Evolutionary conservation across 192 early-diverging fungal genomes (phyloP).

Genomic region (Coemansia sp.): DNA sequence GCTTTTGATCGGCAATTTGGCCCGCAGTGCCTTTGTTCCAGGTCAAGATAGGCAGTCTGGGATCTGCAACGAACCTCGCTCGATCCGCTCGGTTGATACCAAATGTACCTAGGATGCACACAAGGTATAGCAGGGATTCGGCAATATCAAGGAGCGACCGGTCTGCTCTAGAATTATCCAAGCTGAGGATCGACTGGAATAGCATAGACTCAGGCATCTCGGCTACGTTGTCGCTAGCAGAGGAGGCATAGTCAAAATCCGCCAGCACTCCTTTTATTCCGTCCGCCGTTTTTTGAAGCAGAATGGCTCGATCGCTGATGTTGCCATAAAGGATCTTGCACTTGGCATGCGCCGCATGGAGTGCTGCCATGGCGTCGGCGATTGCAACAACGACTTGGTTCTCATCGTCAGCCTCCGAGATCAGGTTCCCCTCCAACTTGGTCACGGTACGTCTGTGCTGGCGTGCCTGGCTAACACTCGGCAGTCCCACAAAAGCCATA

Average conservation of each 20-base stretch:
- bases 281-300: neutral
- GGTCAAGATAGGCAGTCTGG: neutral
- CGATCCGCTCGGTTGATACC: neutral
- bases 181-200: conserved; percentile 16
- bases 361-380: conserved; percentile 17
- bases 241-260: conserved; percentile 16
- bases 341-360: neutral
- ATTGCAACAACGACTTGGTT: conserved; percentile 20
- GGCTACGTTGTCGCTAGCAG: neutral
- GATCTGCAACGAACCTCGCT: neutral
- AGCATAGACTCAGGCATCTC: neutral
- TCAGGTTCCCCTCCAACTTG: no score
- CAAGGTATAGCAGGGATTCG: conserved; percentile 17
- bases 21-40: neutral
- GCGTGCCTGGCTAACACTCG: no score
- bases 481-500: no score
- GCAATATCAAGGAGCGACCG: conserved; percentile 4
- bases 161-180: neutral
- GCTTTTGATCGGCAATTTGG: neutral
- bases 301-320: conserved; percentile 18
- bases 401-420: no score
- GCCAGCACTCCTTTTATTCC: conserved; percentile 9
- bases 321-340: conserved; percentile 19
- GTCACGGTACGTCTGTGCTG: no score
- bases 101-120: conserved; percentile 6